A percentile compares a stretch with the other conserved stretches of the same genome.
Conservation (phyloP, 495 filamentous ascomycete species). For the Filosporella fistucella region DNA sequence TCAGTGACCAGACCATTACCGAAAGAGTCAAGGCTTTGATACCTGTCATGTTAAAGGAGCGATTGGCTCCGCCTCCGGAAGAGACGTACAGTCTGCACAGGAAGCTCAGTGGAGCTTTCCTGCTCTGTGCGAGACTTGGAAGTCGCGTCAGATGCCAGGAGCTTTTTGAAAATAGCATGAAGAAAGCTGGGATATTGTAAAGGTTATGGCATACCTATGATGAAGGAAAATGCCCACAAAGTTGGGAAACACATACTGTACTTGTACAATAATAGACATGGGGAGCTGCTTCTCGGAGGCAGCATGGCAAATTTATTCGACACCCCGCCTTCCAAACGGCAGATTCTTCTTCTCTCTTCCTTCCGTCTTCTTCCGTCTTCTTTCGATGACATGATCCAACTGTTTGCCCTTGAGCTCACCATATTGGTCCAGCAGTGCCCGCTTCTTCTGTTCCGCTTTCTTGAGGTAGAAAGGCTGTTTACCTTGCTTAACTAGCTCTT, state of each 20-base stretch:
- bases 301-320: too few species aligned
- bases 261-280: not conserved
- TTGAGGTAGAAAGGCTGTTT: slow-evolving; percentile 95
- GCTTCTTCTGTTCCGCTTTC: slow-evolving; percentile 83
- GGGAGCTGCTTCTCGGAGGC: too few species aligned
- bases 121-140: slow-evolving; percentile 83
- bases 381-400: slow-evolving; percentile 73
- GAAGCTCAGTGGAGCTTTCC: slow-evolving; percentile 92
- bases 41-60: slow-evolving; percentile 85
- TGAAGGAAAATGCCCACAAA: not conserved
- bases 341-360: slow-evolving; percentile 76
- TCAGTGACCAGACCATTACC: slow-evolving; percentile 90
- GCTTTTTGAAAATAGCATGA: slow-evolving; percentile 56
- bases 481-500: slow-evolving; percentile 74
- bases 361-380: slow-evolving; percentile 77
- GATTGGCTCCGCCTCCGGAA: slow-evolving; percentile 87
- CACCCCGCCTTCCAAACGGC: slow-evolving; percentile 59
- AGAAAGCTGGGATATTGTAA: slow-evolving; percentile 18
- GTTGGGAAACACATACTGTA: not conserved
- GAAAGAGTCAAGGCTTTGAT: slow-evolving; percentile 83
- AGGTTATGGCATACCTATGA: not conserved
- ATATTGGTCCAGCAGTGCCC: slow-evolving; percentile 72
- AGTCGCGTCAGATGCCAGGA: slow-evolving; percentile 77
- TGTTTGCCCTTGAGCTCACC: slow-evolving; percentile 75
- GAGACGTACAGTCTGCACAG: slow-evolving; percentile 96